Percentiles rank a stretch among this genome's conserved stretches.
Conservation (phyloP, 2,329 filamentous ascomycete genomes). For the Ophiostoma novo-ulmi region DNA sequence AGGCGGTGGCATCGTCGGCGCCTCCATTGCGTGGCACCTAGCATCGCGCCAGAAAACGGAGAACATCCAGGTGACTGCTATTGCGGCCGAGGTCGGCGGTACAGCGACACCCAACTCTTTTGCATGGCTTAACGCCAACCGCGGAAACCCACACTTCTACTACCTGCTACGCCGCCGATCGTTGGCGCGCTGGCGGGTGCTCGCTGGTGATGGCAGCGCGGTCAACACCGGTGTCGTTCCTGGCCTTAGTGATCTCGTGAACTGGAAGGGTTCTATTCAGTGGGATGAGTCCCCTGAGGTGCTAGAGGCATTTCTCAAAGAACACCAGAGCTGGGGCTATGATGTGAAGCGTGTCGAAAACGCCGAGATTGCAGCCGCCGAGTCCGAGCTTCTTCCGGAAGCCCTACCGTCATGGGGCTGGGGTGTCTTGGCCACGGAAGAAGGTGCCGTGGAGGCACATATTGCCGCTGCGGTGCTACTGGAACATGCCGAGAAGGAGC, state of each 20-base stretch:
- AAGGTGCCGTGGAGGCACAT: conserved; percentile 34
- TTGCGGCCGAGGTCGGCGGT: conserved; percentile 32
- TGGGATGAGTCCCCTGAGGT: conserved; percentile 30
- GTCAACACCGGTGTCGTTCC: conserved; percentile 26
- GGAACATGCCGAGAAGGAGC: neutral
- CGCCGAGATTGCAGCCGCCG: conserved; percentile 19
- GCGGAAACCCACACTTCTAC: conserved; percentile 31
- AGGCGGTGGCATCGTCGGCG: conserved; percentile 31
- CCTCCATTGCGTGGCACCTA: conserved; percentile 35
- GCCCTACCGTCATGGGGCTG: conserved; percentile 28
- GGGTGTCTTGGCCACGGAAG: conserved; percentile 27
- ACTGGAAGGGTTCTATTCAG: conserved; percentile 31
- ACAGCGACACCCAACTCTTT: conserved; percentile 34
- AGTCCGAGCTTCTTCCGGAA: conserved; percentile 25
- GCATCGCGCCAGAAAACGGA: conserved; percentile 23
- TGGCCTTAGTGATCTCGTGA: conserved; percentile 26
- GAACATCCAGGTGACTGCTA: conserved; percentile 30
- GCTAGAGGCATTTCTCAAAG: conserved; percentile 27
- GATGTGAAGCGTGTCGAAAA: conserved; percentile 28
- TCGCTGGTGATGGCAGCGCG: conserved; percentile 17
- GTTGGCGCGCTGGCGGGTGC: conserved; percentile 30
- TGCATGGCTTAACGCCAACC: conserved; percentile 34
- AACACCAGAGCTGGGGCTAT: conserved; percentile 33
- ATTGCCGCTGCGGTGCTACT: conserved; percentile 27
- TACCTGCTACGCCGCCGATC: conserved; percentile 33